Evolutionary conservation across 2,329 filamentous ascomycete species (phyloP).

Genomic region (Pseudogymnoascus sp.): DNA sequence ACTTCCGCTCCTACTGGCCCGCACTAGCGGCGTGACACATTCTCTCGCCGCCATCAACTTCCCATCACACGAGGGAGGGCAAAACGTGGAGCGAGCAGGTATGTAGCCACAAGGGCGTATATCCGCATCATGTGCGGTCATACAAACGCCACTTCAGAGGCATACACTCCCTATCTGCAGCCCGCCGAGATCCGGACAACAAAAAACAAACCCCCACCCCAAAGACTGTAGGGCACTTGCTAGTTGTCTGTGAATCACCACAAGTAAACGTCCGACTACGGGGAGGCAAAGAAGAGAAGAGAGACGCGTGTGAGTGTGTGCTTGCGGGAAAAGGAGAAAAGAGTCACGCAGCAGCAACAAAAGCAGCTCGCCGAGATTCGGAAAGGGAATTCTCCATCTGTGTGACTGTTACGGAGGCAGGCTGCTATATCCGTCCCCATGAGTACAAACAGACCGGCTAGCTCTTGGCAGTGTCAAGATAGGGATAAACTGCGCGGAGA

Average conservation of each 20-base stretch:
- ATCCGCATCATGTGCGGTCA: background rate
- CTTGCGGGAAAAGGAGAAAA: too few species aligned
- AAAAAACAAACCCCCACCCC: background rate
- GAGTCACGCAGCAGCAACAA: background rate
- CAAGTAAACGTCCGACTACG: background rate
- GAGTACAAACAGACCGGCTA: too few species aligned
- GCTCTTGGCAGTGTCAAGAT: too few species aligned
- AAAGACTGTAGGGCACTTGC: background rate
- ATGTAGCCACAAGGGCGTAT: background rate
- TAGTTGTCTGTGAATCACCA: background rate
- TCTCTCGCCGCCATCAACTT: too few species aligned
- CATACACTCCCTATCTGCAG: background rate
- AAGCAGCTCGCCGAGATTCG: background rate
- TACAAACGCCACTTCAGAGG: background rate
- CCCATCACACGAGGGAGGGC: too few species aligned
- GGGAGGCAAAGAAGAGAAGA: too few species aligned
- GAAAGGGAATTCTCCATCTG: background rate
- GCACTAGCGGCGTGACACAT: background rate
- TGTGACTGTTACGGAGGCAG: background rate
- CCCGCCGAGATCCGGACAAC: background rate
- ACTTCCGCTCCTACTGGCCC: background rate
- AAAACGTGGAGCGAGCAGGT: background rate
- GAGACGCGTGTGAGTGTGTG: too few species aligned
- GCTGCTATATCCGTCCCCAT: background rate
- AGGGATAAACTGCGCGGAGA: too few species aligned